Evolutionary conservation across 805 yeast species (phyloP), one percentile per base, ranked within the genome.

Genomic region (Starmerella etchellsii): DNA sequence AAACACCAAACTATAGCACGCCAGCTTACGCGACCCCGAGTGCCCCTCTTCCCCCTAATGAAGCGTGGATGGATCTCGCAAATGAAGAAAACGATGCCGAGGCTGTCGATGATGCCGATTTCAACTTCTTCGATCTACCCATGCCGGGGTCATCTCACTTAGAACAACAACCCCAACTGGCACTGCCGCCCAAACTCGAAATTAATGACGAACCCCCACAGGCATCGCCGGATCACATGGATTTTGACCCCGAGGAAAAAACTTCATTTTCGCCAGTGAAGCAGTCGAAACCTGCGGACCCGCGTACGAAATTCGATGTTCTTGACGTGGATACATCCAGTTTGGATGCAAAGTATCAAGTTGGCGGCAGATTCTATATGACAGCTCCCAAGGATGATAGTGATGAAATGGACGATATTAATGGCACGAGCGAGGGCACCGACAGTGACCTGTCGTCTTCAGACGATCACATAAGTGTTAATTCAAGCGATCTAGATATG

Each of bases 311-410:
- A 0, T 87, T 84, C 59, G 81, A 94, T 0, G 94, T 94, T 0
- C 64, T 85, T 31, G 68, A 71, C 0, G 70, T 78, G 16, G 79
- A 83, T 40, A 76, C 75, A 42, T 70, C 73, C 35, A 75, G 72
- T 43, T 76, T 88, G 30, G 97, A 88, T 55, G 75, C 81, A 42
- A 88, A 88, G 54, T 88, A 88, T 53, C 78, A 78, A 11, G 70
- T 70, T 48, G 98, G 98, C 5, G 98, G 98, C 2, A 81, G 87
- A 54, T 88, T 81, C 55, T 85, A 76, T 55, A 82, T 81, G 13
- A 49, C 35, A 42, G 54, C 13, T 39, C 47, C n/a, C 10, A 31
- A 33, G 13, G 35, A 22, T 8, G 39, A 21, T 1, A 37, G 28
- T 14, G 46, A 42, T 20, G 41, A 37, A n/a, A 39, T 37, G 2